Conservation (phyloP, 2,329 filamentous ascomycete species). For the Pseudocercospora crystallina region DNA sequence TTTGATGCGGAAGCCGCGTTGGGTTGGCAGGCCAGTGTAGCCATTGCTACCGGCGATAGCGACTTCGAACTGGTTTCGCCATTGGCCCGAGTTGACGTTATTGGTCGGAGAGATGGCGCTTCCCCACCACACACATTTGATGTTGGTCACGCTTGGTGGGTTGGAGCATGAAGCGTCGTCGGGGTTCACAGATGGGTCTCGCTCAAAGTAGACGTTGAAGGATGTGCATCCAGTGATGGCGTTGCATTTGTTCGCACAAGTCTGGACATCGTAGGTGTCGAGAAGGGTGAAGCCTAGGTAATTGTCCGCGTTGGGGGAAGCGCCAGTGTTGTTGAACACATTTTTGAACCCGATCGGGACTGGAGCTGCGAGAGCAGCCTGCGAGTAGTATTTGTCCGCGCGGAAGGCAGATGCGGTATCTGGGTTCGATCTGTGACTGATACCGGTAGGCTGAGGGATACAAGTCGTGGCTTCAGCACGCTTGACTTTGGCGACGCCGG, state of each 20-base stretch:
- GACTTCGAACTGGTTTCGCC: conserved; percentile 37
- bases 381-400: conserved; percentile 9
- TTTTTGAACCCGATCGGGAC: conserved; percentile 14
- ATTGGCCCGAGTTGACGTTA: conserved; percentile 37
- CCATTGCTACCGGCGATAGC: conserved; percentile 45
- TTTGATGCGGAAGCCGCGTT: conserved; percentile 9
- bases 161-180: conserved; percentile 32
- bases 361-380: conserved; percentile 6
- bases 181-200: conserved; percentile 37
- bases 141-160: conserved; percentile 35
- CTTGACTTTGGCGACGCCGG: background rate
- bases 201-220: conserved; percentile 33
- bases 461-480: conserved; percentile 7
- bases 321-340: conserved; percentile 15
- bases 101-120: conserved; percentile 26
- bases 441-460: conserved; percentile 12
- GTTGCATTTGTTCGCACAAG: conserved; percentile 23
- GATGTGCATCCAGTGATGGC: conserved; percentile 20
- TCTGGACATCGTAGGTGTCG: conserved; percentile 24
- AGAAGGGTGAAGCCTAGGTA: conserved; percentile 1
- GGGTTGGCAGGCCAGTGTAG: conserved; percentile 8
- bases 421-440: conserved; percentile 1
- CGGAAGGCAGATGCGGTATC: conserved; percentile 11
- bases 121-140: conserved; percentile 40
- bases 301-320: conserved; percentile 13